Base-by-base conservation (phyloP, 2,329 filamentous ascomycete species). In the Dactylellina cionopaga region DNA sequence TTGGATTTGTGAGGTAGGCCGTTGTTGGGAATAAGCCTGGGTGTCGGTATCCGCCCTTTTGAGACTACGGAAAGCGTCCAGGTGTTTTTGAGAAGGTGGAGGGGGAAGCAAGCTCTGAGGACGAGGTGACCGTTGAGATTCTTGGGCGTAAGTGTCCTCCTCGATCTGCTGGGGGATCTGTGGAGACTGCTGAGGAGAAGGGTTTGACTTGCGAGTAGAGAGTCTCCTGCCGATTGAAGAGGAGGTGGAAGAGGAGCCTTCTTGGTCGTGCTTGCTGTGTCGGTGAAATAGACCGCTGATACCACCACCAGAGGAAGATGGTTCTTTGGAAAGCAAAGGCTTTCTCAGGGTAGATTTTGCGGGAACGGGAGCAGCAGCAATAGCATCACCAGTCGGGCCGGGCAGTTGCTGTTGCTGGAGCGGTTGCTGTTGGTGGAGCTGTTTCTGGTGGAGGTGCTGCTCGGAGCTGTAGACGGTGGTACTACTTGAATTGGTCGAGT, bases 41-140 rank as follows among this genome's bases (percentile, higher is more conserved):
- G 41, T 19, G 47, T 65, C 44, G 10, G 60, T 76, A 72, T 65
- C 60, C 24, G 47, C 73, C 64, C 56, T 66, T 66, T 24, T 75
- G 47, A 71, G 35, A 10, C 46, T 59, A 41, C 55, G 68, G 31
- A 74, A 62, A 74, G 35, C 55, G 68, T 60, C 75, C 54, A 51
- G 72, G 74, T 47, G 75, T 41, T 35, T 68, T 39, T 35, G 63
- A 54, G 5, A 60, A 5, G 56, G 41, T 31, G 55, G 27, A 10
- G 65, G 65, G 31, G 65, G 65, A 11, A 70, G 55, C 65, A 70
- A 56, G 41, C 65, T 70, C 65, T 70, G 65, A 25, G 65, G 65
- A 47, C 65, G 65, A 29, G 65, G 56, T 7, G 65, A 70, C 13
- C 56, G 51, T 17, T 46, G 56, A 37, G 41, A 47, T 2, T 55